Evolutionary conservation across 805 yeast genomes (phyloP).

Genomic region (Jamesozyma gamospora): DNA sequence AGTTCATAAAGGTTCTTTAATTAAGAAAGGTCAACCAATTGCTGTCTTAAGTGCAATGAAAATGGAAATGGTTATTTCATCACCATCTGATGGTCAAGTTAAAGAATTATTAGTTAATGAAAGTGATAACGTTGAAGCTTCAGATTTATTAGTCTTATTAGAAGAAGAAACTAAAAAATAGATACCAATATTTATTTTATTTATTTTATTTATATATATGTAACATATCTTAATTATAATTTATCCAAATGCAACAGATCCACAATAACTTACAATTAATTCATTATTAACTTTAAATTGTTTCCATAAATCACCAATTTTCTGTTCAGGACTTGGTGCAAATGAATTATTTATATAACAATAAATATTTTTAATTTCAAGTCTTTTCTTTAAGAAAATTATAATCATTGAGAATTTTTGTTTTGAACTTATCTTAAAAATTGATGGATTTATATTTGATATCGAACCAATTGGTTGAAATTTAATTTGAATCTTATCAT

Average conservation of each 20-base stretch:
- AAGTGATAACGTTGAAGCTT: conserved; percentile 93
- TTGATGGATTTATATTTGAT: conserved; percentile 18
- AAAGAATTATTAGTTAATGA: conserved; percentile 69
- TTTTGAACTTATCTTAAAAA: conserved; percentile 20
- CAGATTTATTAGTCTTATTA: conserved; percentile 69
- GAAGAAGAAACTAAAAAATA: conserved; percentile 13
- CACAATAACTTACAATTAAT: conserved; percentile 29
- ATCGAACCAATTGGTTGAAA: conserved; percentile 28
- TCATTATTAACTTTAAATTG: conserved; percentile 26
- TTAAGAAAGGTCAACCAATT: conserved; percentile 92
- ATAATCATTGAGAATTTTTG: conserved; percentile 23
- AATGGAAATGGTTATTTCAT: conserved; percentile 98
- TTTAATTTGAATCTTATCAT: conserved; percentile 17
- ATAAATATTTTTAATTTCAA: conserved; percentile 18
- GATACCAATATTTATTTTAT: neutral
- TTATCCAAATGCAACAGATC: conserved; percentile 27
- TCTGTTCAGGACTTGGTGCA: conserved; percentile 30
- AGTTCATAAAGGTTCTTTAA: conserved; percentile 76
- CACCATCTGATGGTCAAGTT: conserved; percentile 80
- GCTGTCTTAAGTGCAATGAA: conserved; percentile 96
- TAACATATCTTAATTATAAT: too few relatives aligned
- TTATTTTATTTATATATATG: neutral
- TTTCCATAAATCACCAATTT: conserved; percentile 25
- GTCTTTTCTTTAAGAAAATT: conserved; percentile 14
- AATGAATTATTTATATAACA: conserved; percentile 30